These are phyloP conservation scores for Arctium lappa DNA, from an alignment of 129 eudicot species.

Conservation along the genomic window DNA sequence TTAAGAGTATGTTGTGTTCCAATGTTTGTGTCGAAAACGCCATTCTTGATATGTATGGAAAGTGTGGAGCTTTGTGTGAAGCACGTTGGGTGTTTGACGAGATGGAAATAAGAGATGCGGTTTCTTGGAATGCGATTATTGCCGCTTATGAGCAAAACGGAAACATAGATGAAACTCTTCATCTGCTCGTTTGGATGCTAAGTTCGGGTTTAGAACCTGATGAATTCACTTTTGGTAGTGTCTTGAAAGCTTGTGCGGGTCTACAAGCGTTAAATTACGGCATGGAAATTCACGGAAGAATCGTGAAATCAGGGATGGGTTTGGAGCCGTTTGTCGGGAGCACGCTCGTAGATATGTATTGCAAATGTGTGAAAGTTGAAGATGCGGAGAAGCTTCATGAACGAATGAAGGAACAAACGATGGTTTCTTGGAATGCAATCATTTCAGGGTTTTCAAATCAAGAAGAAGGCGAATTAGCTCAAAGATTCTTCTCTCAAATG, in stretches of 20 bases:
- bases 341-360: conserved; percentile 84
- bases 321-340: conserved; percentile 63
- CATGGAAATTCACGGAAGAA: conserved; percentile 61
- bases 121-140: conserved; percentile 84
- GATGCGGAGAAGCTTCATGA: conserved; percentile 81
- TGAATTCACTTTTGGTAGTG: conserved; percentile 85
- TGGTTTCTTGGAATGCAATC: conserved; percentile 89
- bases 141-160: conserved; percentile 88
- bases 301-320: conserved; percentile 62
- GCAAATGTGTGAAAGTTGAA: conserved; percentile 70
- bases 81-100: conserved; percentile 60
- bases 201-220: conserved; percentile 67
- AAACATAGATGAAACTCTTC: conserved; percentile 54
- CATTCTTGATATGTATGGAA: conserved; percentile 89
- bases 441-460: conserved; percentile 62
- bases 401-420: conserved; percentile 59
- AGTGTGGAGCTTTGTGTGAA: conserved; percentile 66
- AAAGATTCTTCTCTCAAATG: conserved; percentile 59
- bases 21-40: conserved; percentile 82
- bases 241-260: conserved; percentile 75
- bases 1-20: conserved; percentile 43
- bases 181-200: conserved; percentile 61
- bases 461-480: conserved; percentile 77
- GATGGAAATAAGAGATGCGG: conserved; percentile 71
- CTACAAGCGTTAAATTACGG: conserved; percentile 48